phyloP scores from a whole-genome alignment of 805 yeast genomes.

The Candida broadrunensis region DNA sequence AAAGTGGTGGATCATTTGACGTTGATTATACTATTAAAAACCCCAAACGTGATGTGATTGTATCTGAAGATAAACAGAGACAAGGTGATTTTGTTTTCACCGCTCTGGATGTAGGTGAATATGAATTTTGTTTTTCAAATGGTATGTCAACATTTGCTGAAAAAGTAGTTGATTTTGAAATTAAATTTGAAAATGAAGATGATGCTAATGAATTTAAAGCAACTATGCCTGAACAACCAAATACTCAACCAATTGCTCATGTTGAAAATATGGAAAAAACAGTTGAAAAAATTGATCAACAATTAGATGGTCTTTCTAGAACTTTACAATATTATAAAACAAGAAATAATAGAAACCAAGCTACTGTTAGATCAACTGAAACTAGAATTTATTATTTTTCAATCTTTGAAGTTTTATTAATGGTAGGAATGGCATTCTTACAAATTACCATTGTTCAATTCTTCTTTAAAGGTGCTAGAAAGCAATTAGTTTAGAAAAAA shows the following conservation, averaged over 20 bases:
- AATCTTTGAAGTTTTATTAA: constrained; percentile 63
- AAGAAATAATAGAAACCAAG: constrained; percentile 88
- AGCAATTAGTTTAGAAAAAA: constrained; percentile 51
- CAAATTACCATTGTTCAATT: constrained; percentile 68
- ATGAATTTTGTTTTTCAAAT: constrained; percentile 81
- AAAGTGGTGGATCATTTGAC: constrained; percentile 76
- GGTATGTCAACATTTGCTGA: constrained; percentile 80
- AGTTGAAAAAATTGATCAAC: constrained; percentile 56
- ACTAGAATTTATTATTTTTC: constrained; percentile 76
- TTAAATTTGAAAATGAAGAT: constrained; percentile 48
- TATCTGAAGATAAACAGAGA: constrained; percentile 57
- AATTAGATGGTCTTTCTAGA: constrained; percentile 54
- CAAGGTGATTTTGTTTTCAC: constrained; percentile 78
- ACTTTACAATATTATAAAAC: constrained; percentile 80
- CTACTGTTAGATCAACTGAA: constrained; percentile 79
- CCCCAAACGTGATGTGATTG: constrained; percentile 55
- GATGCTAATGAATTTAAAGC: constrained; percentile 48
- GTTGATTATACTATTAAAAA: constrained; percentile 64
- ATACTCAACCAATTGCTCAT: constrained; percentile 47
- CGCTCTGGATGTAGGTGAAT: constrained; percentile 71
- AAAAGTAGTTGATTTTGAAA: constrained; percentile 81
- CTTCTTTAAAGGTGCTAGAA: constrained; percentile 70
- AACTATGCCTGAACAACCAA: constrained; percentile 53
- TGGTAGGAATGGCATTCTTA: constrained; percentile 70
- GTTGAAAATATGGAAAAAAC: constrained; percentile 53